A percentile compares a stretch with the other conserved stretches of the same genome.
Conservation (phyloP, 371 early-diverging fungal species). For the Saksenaea vasiformis region DNA sequence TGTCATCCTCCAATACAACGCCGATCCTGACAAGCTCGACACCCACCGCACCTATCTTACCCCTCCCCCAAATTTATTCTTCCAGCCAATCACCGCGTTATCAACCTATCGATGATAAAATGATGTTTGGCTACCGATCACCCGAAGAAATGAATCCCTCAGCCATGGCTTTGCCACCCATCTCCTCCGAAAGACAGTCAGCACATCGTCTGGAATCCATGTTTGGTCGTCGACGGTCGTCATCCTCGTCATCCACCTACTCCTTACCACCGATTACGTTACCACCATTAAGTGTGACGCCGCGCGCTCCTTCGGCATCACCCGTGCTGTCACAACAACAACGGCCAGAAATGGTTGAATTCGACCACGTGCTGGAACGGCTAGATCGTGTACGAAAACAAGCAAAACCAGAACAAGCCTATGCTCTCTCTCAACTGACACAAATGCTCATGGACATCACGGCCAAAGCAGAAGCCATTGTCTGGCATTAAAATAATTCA, state of each 20-base stretch:
- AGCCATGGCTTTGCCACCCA: conserved; percentile 15
- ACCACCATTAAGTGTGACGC: conserved; percentile 6
- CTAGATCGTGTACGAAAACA: conserved; percentile 11
- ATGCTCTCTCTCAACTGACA: conserved; percentile 8
- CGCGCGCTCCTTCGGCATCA: background rate
- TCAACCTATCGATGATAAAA: background rate
- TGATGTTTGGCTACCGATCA: background rate
- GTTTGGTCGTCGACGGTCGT: conserved; percentile 1
- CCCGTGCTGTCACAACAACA: background rate
- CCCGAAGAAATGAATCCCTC: conserved; percentile 15
- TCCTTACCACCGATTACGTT: conserved; percentile 20
- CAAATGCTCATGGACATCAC: conserved; percentile 15
- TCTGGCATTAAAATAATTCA: background rate
- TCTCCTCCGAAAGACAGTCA: conserved; percentile 1
- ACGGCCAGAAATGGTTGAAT: conserved; percentile 10
- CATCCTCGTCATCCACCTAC: background rate
- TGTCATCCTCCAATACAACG: conserved; percentile 6
- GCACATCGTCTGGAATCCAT: conserved; percentile 1
- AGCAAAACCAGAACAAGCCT: conserved; percentile 8
- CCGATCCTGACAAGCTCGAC: background rate
- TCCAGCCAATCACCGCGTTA: conserved; percentile 5
- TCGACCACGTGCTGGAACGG: conserved; percentile 16
- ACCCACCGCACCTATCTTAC: background rate
- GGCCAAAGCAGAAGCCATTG: conserved; percentile 11
- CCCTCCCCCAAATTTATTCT: conserved; percentile 1